Conservation (phyloP, 257 asterid genomes). For the Salvia hispanica region DNA sequence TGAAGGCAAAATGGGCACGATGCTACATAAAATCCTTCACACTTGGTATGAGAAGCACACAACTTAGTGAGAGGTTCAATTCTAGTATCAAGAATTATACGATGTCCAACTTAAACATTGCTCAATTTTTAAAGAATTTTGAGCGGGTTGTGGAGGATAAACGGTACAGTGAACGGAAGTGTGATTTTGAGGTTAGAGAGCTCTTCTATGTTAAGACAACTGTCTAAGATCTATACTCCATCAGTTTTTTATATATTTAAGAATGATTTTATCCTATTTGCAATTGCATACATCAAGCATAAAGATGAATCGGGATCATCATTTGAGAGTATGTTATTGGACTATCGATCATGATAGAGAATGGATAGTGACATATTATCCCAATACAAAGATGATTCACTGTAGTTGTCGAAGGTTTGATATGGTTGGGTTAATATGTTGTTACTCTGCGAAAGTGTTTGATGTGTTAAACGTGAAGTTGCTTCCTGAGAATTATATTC, state of each 20-base stretch:
- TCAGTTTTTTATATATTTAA: background rate
- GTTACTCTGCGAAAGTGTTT: too few species aligned
- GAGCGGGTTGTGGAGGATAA: background rate
- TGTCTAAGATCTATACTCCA: background rate
- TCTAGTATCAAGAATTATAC: background rate
- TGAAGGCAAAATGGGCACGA: background rate
- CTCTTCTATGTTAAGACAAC: background rate
- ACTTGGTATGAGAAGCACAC: background rate
- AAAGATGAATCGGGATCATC: background rate
- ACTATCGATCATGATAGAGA: background rate
- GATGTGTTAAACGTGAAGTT: background rate
- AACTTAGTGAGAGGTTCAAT: constrained; percentile 8
- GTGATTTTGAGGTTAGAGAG: background rate
- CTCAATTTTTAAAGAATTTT: background rate
- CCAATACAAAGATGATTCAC: too few species aligned
- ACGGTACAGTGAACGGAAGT: background rate
- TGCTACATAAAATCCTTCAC: background rate
- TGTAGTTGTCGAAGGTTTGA: too few species aligned
- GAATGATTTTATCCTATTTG: background rate
- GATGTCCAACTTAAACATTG: background rate
- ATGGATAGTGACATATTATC: background rate
- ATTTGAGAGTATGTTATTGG: background rate
- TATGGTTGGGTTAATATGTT: background rate
- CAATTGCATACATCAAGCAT: background rate
- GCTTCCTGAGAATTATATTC: background rate